Conservation (phyloP, 2,329 filamentous ascomycete species). For the Pestalotiopsis sp. region DNA sequence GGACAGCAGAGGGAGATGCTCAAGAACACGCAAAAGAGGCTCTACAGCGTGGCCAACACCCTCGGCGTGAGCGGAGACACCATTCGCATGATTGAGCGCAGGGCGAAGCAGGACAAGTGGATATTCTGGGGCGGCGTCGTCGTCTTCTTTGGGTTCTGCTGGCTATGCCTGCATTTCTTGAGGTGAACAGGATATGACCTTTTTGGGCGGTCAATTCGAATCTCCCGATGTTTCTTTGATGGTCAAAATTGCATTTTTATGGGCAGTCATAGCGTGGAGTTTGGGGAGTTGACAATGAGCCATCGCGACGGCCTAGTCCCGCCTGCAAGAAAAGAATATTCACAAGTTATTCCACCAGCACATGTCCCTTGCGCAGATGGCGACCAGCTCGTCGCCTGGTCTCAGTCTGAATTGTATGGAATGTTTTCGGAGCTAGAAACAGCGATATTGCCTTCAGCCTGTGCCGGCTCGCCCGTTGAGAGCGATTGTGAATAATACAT, state of each 20-base stretch:
- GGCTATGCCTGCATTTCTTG: conserved; percentile 84
- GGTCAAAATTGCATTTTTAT: neutral
- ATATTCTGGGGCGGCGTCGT: conserved; percentile 90
- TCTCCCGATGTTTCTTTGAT: neutral
- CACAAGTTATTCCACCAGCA: neutral
- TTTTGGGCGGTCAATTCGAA: neutral
- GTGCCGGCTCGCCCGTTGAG: conserved; percentile 37
- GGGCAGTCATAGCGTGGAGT: conserved; percentile 26
- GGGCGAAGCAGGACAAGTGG: conserved; percentile 96
- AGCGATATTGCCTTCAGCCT: neutral
- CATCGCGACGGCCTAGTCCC: neutral
- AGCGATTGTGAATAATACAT: conserved; percentile 77
- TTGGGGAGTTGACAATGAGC: conserved; percentile 16
- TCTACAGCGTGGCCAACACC: conserved; percentile 94
- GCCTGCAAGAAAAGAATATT: neutral
- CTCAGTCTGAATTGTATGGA: neutral
- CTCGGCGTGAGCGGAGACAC: conserved; percentile 93
- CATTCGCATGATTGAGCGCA: conserved; percentile 92
- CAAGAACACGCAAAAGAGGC: conserved; percentile 87
- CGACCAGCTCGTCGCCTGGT: neutral
- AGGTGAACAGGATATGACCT: conserved; percentile 45
- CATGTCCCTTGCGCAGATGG: neutral
- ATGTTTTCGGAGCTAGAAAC: neutral
- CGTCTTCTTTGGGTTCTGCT: conserved; percentile 89
- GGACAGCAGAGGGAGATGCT: conserved; percentile 91